These are phyloP conservation scores for Irpex sp. DNA, from an alignment of 1,284 basidiomycete species.

Conservation along the genomic window DNA sequence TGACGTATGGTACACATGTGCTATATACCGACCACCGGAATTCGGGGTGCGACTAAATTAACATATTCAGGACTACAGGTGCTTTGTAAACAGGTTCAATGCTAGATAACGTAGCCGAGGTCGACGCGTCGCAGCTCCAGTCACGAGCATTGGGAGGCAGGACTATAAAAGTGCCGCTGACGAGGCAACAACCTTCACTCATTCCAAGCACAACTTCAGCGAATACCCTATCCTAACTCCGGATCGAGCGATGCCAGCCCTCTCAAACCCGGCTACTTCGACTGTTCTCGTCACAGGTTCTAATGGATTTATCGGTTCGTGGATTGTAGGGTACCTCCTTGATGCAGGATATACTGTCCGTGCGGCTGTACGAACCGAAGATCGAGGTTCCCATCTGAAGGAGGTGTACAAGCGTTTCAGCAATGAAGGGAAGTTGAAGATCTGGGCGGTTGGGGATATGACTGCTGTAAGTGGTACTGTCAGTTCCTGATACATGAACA, in stretches of 20 bases:
- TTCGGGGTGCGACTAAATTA: background rate
- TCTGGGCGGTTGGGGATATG: conserved; percentile 45
- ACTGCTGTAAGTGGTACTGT: conserved; percentile 18
- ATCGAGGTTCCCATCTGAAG: conserved; percentile 36
- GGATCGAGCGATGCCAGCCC: conserved; percentile 6
- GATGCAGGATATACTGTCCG: conserved; percentile 38
- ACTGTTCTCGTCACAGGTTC: conserved; percentile 27
- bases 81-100: background rate
- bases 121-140: too few relatives aligned
- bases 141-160: too few relatives aligned
- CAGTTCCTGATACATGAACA: background rate
- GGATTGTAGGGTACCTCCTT: conserved; percentile 29
- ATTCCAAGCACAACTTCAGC: too few relatives aligned
- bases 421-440: conserved; percentile 39
- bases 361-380: conserved; percentile 36
- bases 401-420: conserved; percentile 31
- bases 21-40: background rate
- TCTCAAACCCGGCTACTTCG: conserved; percentile 4
- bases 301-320: conserved; percentile 22
- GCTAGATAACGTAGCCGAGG: background rate
- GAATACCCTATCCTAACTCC: too few relatives aligned
- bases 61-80: background rate
- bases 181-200: too few relatives aligned
- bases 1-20: background rate
- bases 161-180: too few relatives aligned